Percentiles rank a stretch among this genome's conserved stretches.
These are phyloP conservation scores for Melastoma candidum DNA, from an alignment of 441 rosid species.

Conservation along the genomic window DNA sequence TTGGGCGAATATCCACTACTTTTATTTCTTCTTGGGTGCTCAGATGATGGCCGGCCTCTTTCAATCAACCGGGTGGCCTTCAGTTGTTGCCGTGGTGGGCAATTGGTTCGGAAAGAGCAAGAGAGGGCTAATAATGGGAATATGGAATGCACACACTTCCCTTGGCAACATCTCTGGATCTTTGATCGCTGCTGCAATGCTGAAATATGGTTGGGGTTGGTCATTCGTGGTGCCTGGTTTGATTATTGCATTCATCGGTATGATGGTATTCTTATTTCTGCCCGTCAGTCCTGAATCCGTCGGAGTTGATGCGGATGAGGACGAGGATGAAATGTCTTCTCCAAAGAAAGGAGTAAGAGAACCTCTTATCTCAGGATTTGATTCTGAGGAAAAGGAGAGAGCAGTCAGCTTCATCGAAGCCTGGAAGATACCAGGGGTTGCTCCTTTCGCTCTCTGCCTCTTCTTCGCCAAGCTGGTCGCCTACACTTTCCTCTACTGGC, in stretches of 20 bases:
- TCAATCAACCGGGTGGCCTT: slow-evolving; percentile 98
- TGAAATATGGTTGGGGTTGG: slow-evolving; percentile 96
- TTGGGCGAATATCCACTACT: slow-evolving; percentile 65
- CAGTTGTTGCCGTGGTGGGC: slow-evolving; percentile 89
- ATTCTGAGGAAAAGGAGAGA: slow-evolving; percentile 26
- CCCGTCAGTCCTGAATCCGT: slow-evolving; percentile 70
- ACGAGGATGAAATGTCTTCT: slow-evolving; percentile 19
- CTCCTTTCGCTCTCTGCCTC: slow-evolving; percentile 86
- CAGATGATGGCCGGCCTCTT: slow-evolving; percentile 86
- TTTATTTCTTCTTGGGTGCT: slow-evolving; percentile 46
- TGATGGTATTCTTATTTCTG: slow-evolving; percentile 52
- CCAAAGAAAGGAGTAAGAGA: slow-evolving; percentile 38
- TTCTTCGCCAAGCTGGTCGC: slow-evolving; percentile 94
- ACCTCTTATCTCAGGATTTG: slow-evolving; percentile 40
- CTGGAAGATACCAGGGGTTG: slow-evolving; percentile 94
- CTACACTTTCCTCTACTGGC: slow-evolving; percentile 96
- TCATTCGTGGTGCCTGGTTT: slow-evolving; percentile 86
- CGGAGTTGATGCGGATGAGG: slow-evolving; percentile 48
- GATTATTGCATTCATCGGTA: slow-evolving; percentile 38
- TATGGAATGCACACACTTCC: slow-evolving; percentile 99
- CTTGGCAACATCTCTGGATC: slow-evolving; percentile 86
- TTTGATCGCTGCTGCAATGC: slow-evolving; percentile 59
- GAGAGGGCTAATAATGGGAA: slow-evolving; percentile 91
- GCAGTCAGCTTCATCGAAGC: slow-evolving; percentile 94
- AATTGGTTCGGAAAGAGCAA: slow-evolving; percentile 89